Percentiles rank a stretch among this genome's conserved stretches.
Conservation (phyloP, 768 basidiomycete genomes). For the Gloeophyllum trabeum region DNA sequence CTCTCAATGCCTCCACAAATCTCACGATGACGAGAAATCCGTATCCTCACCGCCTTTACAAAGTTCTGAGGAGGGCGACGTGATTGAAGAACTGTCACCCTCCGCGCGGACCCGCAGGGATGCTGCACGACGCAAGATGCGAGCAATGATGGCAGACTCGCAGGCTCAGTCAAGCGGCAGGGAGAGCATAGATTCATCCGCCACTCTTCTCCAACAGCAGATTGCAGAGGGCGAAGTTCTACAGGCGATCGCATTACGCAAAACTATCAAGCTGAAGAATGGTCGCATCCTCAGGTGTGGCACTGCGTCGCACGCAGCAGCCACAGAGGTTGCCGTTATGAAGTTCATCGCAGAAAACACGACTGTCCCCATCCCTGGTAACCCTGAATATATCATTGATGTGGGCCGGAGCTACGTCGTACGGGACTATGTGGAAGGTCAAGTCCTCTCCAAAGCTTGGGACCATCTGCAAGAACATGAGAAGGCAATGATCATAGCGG, state of each 20-base stretch:
- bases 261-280: background rate
- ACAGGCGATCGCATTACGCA: background rate
- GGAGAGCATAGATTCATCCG: too few relatives aligned
- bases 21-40: too few relatives aligned
- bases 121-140: too few relatives aligned
- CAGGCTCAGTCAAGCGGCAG: too few relatives aligned
- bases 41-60: too few relatives aligned
- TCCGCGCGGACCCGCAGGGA: too few relatives aligned
- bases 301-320: too few relatives aligned
- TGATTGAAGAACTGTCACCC: too few relatives aligned
- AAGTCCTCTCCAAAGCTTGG: slow-evolving; percentile 3
- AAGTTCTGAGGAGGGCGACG: too few relatives aligned
- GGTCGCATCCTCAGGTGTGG: background rate
- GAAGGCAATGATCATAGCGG: background rate
- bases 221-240: background rate
- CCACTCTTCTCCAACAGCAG: background rate
- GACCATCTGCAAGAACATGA: background rate
- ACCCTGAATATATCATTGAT: slow-evolving; percentile 6
- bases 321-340: slow-evolving; percentile 11
- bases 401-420: slow-evolving; percentile 5
- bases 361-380: slow-evolving; percentile 13
- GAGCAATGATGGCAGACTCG: too few relatives aligned
- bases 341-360: slow-evolving; percentile 13
- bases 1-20: too few relatives aligned
- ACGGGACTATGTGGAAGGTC: slow-evolving; percentile 12